Evolutionary conservation across 768 basidiomycete genomes (phyloP), one percentile per base, ranked within the genome.

Genomic region (Pisolithus sp.): DNA sequence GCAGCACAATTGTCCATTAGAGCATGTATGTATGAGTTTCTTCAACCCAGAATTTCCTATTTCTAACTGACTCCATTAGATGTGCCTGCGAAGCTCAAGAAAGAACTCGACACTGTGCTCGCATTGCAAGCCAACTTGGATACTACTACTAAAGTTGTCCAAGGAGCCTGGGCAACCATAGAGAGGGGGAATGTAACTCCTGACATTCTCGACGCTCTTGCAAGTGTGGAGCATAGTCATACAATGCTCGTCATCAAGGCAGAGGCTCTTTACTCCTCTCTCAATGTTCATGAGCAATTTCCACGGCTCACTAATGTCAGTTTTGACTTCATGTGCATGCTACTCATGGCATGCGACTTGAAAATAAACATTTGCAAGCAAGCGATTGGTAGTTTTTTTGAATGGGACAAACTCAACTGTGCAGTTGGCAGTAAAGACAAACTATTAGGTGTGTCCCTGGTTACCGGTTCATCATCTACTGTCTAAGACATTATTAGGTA

Each of bases 321-420:
- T 10, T 43, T 66, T 4, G 59, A 67, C 5, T 71, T 71, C 51
- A 60, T 72, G 2, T 52, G 53, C 3, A 62, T 56, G 0, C 64
- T 76, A 0, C 49, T 75, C 1, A 58, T 71, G 50, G 68, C 65
- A 3, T 59, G 63, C 0, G 70, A 74, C 53, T 59, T 73, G 23
- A 76, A 75, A 51, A 70, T 72, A 18, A 72, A 68, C 48, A 70
- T 74, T 4, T 52, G 65, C 8, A 69, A 68, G 49, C 53, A 59
- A 12, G 68, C 66, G 0, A 62, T 72, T 10, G 61, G 63, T 0
- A 63, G 62, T 17, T 72, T 74, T 41, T 69, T 69, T 24, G 70
- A 73, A 39, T 70, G 68, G 66, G 70, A 74, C 15, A 60, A 57
- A 15, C 56, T 71, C 2, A 66, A 72, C 47, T 65, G 64, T 30